A percentile compares a stretch with the other conserved stretches of the same genome.
These are phyloP conservation scores for Sporisorium graminicola DNA, from an alignment of 1,284 basidiomycete species.

Conservation along the genomic window DNA sequence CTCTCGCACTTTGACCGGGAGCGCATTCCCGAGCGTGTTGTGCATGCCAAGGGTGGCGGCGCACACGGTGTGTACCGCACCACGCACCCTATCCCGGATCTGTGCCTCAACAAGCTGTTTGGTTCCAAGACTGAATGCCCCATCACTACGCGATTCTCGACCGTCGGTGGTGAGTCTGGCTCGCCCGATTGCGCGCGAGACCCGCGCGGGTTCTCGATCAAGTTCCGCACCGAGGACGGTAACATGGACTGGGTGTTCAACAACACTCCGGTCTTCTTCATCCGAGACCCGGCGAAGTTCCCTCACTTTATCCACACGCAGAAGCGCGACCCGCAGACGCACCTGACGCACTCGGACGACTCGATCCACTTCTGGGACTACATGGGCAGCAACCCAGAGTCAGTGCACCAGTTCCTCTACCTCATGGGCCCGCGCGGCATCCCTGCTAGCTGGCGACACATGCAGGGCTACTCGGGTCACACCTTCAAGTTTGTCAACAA, in stretches of 20 bases:
- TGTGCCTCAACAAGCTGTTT: constrained; percentile 50
- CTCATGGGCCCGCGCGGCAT: constrained; percentile 56
- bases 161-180: constrained; percentile 57
- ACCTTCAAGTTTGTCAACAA: constrained; percentile 60
- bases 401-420: constrained; percentile 54
- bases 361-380: constrained; percentile 55
- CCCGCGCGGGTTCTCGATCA: constrained; percentile 60
- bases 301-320: constrained; percentile 61
- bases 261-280: constrained; percentile 64
- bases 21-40: constrained; percentile 67
- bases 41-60: constrained; percentile 62
- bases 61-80: constrained; percentile 58
- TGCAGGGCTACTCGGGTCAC: constrained; percentile 59
- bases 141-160: constrained; percentile 56
- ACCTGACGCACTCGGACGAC: constrained; percentile 49
- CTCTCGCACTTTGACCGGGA: constrained; percentile 63
- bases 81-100: constrained; percentile 55
- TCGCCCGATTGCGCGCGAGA: constrained; percentile 51
- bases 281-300: constrained; percentile 58
- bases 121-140: constrained; percentile 37
- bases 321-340: constrained; percentile 53
- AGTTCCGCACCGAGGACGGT: constrained; percentile 53
- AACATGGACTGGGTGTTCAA: constrained; percentile 53
- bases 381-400: constrained; percentile 48
- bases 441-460: constrained; percentile 43